Evolutionary conservation across 2,329 filamentous ascomycete genomes (phyloP), one percentile per base, ranked within the genome.

Genomic region (Celoporthe dispersa): DNA sequence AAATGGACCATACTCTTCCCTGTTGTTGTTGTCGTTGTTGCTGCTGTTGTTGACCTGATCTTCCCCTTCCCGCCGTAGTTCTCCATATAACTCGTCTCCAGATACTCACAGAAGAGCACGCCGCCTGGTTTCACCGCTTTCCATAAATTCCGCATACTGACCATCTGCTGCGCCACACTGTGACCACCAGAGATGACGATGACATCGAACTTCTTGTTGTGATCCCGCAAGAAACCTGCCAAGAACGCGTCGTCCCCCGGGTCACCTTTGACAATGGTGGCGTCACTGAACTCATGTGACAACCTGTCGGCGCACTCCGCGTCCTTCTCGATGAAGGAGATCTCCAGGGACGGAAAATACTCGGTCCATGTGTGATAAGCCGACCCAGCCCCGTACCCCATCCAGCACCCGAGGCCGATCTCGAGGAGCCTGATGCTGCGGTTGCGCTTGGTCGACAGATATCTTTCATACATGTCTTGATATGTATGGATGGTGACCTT

Each of bases 311-410:
- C 81, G 66, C 81, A 83, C 3, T 70, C 73, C 11, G 72, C 76
- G 68, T 84, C 77, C 68, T 78, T 79, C 64, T 83, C 81, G 69
- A 83, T 81, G 69, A 80, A 82, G 72, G 82, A 82, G 25, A 83
- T 75, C 37, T 83, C 78, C 11, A 83, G 75, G 22, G 78, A 66
- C 1, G 79, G 75, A 51, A 83, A 79, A 68, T 79, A 82, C 41
- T 82, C 80, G 3, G 80, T 76, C 80, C 80, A 83, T 22, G 80
- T 80, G 72, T 80, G 76, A 70, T 81, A 83, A 6, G 78, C 80
- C 16, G 78, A 77, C 2, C 80, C 80, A 0, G 80, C 79, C 8
- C 79, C 80, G 39, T 81, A 80, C 69, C 79, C 78, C 75, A 80
- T 79, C 65, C 79, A 77, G 73, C 81, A 83, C 12, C 80, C 81